A percentile compares a stretch with the other conserved stretches of the same genome.
Evolutionary conservation across 2,329 filamentous ascomycete genomes (phyloP).

Genomic region (Fusarium pseudonygamai): DNA sequence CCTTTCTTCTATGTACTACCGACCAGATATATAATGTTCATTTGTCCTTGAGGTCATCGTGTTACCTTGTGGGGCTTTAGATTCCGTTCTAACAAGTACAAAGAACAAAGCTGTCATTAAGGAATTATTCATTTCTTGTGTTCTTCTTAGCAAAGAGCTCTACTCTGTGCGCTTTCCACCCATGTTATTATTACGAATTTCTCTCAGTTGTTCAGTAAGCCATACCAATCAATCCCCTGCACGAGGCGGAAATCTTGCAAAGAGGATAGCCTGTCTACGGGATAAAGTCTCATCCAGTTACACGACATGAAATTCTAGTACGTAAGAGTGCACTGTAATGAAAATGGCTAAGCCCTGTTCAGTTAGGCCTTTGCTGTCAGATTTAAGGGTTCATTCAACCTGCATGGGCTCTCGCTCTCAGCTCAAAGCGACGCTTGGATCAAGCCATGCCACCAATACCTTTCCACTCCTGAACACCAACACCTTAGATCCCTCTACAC

Average conservation of each 20-base stretch:
- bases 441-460: background rate
- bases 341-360: background rate
- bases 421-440: too few species aligned
- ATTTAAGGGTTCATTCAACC: background rate
- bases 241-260: accelerated
- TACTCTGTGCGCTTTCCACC: accelerated
- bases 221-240: background rate
- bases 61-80: too few species aligned
- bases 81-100: background rate
- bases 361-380: background rate
- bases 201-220: accelerated
- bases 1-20: too few species aligned
- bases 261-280: background rate
- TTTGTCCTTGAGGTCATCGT: accelerated
- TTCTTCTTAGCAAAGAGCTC: background rate
- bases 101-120: background rate
- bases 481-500: accelerated
- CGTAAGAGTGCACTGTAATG: background rate
- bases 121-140: background rate
- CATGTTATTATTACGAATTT: accelerated
- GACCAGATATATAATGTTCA: background rate
- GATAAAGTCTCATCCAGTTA: background rate
- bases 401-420: background rate
- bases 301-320: background rate
- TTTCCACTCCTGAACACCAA: background rate